A percentile compares a stretch with the other conserved stretches of the same genome.
Evolutionary conservation across 768 basidiomycete species (phyloP).

Genomic region (Sporobolomyces pararoseus): DNA sequence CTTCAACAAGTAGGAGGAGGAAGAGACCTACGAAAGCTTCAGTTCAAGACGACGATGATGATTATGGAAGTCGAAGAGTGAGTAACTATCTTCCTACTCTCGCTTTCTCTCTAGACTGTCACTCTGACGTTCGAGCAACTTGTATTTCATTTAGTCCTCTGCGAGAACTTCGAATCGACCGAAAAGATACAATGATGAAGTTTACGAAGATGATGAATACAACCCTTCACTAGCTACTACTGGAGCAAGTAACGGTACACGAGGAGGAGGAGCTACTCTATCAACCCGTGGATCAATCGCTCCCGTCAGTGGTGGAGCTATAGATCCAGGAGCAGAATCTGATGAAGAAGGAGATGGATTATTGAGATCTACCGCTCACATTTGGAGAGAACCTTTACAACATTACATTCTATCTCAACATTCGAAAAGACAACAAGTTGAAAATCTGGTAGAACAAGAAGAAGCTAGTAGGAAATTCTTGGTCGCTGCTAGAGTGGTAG

Average conservation of each 20-base stretch:
- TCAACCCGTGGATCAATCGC: background rate
- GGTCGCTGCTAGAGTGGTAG: slow-evolving; percentile 27
- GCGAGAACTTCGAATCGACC: slow-evolving; percentile 29
- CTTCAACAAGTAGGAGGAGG: slow-evolving; percentile 13
- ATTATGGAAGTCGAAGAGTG: slow-evolving; percentile 16
- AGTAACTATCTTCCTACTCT: background rate
- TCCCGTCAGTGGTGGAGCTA: background rate
- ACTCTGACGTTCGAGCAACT: too few species aligned
- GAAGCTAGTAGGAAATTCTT: slow-evolving; percentile 35
- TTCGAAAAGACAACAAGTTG: slow-evolving; percentile 21
- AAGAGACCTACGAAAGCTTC: slow-evolving; percentile 33
- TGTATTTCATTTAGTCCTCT: slow-evolving; percentile 32
- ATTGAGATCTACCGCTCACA: slow-evolving; percentile 34
- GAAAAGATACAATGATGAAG: slow-evolving; percentile 33
- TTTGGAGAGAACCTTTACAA: slow-evolving; percentile 41
- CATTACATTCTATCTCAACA: slow-evolving; percentile 29
- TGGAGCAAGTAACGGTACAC: background rate
- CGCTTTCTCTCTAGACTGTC: too few species aligned
- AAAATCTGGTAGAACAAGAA: slow-evolving; percentile 26
- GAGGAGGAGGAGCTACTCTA: background rate
- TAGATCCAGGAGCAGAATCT: slow-evolving; percentile 19
- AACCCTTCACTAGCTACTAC: background rate
- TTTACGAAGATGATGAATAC: slow-evolving; percentile 30
- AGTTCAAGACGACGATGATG: slow-evolving; percentile 15
- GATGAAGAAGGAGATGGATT: slow-evolving; percentile 39